These are phyloP conservation scores for Buddleja alternifolia DNA, from an alignment of 257 asterid species.

Conservation along the genomic window DNA sequence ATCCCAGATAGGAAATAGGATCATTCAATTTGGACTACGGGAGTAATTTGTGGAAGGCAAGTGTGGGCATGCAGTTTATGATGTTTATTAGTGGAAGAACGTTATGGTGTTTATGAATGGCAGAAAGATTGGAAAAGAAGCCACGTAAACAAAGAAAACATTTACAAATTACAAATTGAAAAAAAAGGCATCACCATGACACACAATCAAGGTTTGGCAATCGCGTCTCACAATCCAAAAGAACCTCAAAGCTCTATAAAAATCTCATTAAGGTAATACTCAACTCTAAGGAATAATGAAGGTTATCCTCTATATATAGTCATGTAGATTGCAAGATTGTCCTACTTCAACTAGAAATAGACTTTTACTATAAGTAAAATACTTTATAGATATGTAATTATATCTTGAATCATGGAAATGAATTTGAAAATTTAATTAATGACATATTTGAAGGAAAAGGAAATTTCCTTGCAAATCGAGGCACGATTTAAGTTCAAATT, in stretches of 20 bases:
- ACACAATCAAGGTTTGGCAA: background rate
- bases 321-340: conserved; percentile 8
- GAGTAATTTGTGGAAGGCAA: too few species aligned
- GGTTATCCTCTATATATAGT: background rate
- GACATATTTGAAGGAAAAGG: too few species aligned
- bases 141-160: background rate
- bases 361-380: background rate
- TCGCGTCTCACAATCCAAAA: background rate
- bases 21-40: background rate
- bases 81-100: too few species aligned
- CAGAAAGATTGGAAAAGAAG: background rate
- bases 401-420: too few species aligned
- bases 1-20: background rate
- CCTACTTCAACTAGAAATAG: conserved; percentile 9
- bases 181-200: background rate
- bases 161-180: background rate
- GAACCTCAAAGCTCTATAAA: background rate
- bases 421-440: too few species aligned
- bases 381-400: too few species aligned
- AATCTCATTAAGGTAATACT: background rate
- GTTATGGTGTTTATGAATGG: background rate
- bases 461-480: too few species aligned
- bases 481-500: too few species aligned
- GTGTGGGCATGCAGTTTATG: too few species aligned
- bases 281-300: background rate